Conservation (phyloP, 352 stramenopile genomes). For the Phytophthora cactorum region DNA sequence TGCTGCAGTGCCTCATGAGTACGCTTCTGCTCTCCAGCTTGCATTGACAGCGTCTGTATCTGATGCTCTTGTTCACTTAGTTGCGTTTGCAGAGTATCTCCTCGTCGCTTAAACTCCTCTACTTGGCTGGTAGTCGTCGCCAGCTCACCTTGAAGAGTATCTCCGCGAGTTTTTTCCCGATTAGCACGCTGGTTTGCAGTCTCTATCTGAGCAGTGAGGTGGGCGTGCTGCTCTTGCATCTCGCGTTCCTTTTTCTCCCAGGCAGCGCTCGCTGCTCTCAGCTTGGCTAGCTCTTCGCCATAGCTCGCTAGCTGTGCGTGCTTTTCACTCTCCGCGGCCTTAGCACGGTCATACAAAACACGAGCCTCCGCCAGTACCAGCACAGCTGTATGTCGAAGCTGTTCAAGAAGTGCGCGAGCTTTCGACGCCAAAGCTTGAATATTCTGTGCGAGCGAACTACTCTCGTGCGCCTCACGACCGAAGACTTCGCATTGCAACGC, state of each 20-base stretch:
- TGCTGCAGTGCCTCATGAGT: slow-evolving; percentile 58
- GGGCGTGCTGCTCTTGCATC: slow-evolving; percentile 47
- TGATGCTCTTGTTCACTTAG: slow-evolving; percentile 60
- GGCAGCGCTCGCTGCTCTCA: slow-evolving; percentile 53
- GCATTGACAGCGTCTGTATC: slow-evolving; percentile 65
- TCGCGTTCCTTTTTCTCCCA: slow-evolving; percentile 64
- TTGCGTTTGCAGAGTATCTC: slow-evolving; percentile 52
- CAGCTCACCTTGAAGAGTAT: slow-evolving; percentile 60
- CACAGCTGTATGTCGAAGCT: slow-evolving; percentile 54
- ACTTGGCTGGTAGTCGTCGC: slow-evolving; percentile 26
- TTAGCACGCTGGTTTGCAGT: slow-evolving; percentile 42
- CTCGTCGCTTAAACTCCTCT: slow-evolving; percentile 61
- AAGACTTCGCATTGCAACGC: slow-evolving; percentile 76
- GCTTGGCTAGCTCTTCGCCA: slow-evolving; percentile 63
- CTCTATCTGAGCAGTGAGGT: slow-evolving; percentile 52
- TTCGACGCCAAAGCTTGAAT: slow-evolving; percentile 49
- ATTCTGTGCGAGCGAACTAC: slow-evolving; percentile 46
- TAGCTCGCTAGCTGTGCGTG: slow-evolving; percentile 80
- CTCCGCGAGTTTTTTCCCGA: slow-evolving; percentile 37
- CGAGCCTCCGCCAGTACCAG: slow-evolving; percentile 76
- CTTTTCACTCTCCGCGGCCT: slow-evolving; percentile 78
- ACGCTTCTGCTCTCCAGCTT: slow-evolving; percentile 64
- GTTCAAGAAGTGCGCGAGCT: slow-evolving; percentile 51
- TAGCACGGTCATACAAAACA: slow-evolving; percentile 76
- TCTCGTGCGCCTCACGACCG: slow-evolving; percentile 64